Evolutionary conservation across 768 basidiomycete species (phyloP).

Genomic region (Phanerodontia chrysosporium): DNA sequence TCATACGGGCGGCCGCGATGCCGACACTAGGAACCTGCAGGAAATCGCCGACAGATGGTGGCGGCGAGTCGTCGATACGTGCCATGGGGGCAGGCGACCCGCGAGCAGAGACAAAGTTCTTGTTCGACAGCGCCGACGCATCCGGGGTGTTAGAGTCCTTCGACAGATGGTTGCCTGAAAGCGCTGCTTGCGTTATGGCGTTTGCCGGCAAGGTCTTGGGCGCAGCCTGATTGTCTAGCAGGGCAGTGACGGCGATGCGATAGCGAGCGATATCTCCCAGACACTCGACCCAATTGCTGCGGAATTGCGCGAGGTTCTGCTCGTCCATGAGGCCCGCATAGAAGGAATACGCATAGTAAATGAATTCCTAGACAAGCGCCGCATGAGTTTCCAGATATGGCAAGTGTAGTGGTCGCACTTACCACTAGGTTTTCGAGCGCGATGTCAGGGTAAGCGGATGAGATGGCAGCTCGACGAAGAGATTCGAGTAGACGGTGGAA

Average conservation of each 20-base stretch:
- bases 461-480: constrained; percentile 62
- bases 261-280: constrained; percentile 95
- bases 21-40: constrained; percentile 66
- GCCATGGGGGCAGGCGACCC: constrained; percentile 8
- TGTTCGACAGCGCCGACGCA: constrained; percentile 17
- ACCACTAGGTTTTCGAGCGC: constrained; percentile 85
- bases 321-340: constrained; percentile 90
- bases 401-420: neutral
- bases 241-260: constrained; percentile 91
- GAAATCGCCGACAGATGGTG: constrained; percentile 18
- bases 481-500: constrained; percentile 91
- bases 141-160: constrained; percentile 12
- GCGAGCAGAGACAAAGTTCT: constrained; percentile 17
- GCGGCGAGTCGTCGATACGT: constrained; percentile 27
- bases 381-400: neutral
- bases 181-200: constrained; percentile 41
- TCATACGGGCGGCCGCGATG: constrained; percentile 69
- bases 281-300: constrained; percentile 89
- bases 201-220: constrained; percentile 45
- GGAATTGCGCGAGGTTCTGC: constrained; percentile 61
- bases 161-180: constrained; percentile 1
- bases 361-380: constrained; percentile 53
- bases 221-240: constrained; percentile 51
- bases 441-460: constrained; percentile 50
- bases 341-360: constrained; percentile 92